Percentiles rank a stretch among this genome's conserved stretches.
These are phyloP conservation scores for Aspergillus candidus DNA, from an alignment of 2,329 filamentous ascomycete species.

Conservation along the genomic window DNA sequence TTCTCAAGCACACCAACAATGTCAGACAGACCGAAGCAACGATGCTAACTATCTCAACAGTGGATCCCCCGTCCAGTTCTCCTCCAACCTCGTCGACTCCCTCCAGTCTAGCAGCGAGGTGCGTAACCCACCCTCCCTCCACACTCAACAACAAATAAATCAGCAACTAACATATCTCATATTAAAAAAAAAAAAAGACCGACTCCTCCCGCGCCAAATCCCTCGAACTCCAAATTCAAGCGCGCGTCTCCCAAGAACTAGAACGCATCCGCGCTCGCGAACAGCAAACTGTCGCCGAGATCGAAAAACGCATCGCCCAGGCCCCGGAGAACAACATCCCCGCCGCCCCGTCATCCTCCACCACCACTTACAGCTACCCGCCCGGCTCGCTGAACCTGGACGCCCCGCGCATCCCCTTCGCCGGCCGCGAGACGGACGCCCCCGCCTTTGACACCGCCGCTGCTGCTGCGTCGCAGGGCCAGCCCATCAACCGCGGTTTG, in stretches of 20 bases:
- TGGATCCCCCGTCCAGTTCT: slow-evolving; percentile 60
- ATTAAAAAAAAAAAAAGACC: slow-evolving; percentile 53
- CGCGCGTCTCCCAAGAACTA: slow-evolving; percentile 79
- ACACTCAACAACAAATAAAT: not conserved
- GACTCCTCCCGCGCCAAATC: slow-evolving; percentile 79
- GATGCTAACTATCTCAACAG: slow-evolving; percentile 24
- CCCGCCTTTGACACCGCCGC: slow-evolving; percentile 19
- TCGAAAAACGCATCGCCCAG: slow-evolving; percentile 56
- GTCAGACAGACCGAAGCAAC: not conserved
- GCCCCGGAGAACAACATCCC: slow-evolving; percentile 30
- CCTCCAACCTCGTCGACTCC: slow-evolving; percentile 72
- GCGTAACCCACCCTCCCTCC: slow-evolving; percentile 24
- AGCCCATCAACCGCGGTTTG: slow-evolving; percentile 38
- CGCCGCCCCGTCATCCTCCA: slow-evolving; percentile 20
- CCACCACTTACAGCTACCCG: slow-evolving; percentile 16
- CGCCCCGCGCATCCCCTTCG: slow-evolving; percentile 40
- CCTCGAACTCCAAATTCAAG: slow-evolving; percentile 81
- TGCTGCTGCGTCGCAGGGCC: slow-evolving; percentile 13
- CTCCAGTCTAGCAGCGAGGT: slow-evolving; percentile 84
- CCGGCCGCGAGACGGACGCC: slow-evolving; percentile 32
- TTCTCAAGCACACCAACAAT: slow-evolving; percentile 7
- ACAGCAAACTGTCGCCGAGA: slow-evolving; percentile 59
- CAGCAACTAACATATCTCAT: not conserved
- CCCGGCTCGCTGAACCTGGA: slow-evolving; percentile 33
- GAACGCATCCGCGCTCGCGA: slow-evolving; percentile 69